Base-by-base conservation (phyloP, 2,329 filamentous ascomycete genomes). In the Scedosporium aurantiacum region DNA sequence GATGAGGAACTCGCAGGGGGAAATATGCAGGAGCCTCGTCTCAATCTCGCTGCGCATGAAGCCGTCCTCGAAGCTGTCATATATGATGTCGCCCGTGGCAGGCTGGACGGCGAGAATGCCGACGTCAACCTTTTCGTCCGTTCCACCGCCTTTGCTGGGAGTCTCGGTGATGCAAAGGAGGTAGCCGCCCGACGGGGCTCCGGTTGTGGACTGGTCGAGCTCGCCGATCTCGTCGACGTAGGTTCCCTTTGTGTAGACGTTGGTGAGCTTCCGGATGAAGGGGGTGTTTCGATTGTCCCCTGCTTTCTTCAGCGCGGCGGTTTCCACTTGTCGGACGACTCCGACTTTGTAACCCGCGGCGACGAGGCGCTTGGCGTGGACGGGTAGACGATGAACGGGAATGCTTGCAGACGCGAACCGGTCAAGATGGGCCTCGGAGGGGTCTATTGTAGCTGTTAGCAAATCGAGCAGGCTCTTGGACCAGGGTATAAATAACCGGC, bases 11-110 rank as follows among this genome's bases (percentile, higher is more conserved):
- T 99, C 94, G 74, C 92, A 96, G 0, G 94, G 94, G 0, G 93
- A 91, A 66, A 99, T 96, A 71, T 99, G 94, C 32, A 99, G 78
- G 27, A 99, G 77, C n/a, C 94, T 80, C 0, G 94, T 99, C 75
- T 99, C 94, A 40, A 99, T 89, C 71, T 99, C 94, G 68, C 88
- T 91, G 57, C 94, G 82, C 93, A 99, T 96, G 75, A 97, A 97
- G 1, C 93, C 91, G 69, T 99, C 94, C 67, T 97, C 91, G 67
- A 99, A 99, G 63, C 88, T 86, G 69, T 99, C 94, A 68, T 97
- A 95, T 61, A 97, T 88, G 67, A 99, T 91, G 71, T 97, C 93
- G 61, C 94, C 94, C 0, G 94, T 99, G 1, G 91, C 89, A 7
- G 94, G 94, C 68, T 99, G 94, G 4, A 99, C 94, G 27, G 94